Base-by-base conservation (phyloP, 2,329 filamentous ascomycete genomes). In the Nigrospora sphaerica region DNA sequence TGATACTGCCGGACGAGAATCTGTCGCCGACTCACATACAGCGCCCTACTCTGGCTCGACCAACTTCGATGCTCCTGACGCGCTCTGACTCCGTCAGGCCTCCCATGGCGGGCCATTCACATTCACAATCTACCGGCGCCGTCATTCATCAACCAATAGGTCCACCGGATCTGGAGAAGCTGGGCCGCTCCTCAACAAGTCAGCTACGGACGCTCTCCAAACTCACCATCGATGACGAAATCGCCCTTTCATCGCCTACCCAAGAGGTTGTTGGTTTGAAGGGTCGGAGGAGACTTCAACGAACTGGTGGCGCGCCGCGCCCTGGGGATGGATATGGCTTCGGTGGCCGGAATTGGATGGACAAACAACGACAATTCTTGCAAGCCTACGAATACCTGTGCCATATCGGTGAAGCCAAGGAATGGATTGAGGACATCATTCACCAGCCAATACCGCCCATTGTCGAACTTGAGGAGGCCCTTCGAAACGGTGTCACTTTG, bases 321-420 rank as follows among this genome's bases (percentile, higher is more conserved):
- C 67, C 73, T 38, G 69, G 74, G 51, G 72, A 72, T 52, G 63
- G 64, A 23, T 88, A 85, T 54, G 78, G 82, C 42, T 93, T 90
- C 85, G 81, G 88, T 52, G 83, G 84, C 17, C 81, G 87, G 42
- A 95, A 92, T 62, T 98, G 93, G 93, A 98, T 98, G 92, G 93
- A 98, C 65, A 93, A 95, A 62, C 92, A 98, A 63, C 81, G 93
- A 23, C 92, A 97, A 63, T 97, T 96, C 59, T 70, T 98, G 45
- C 88, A 95, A 65, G 93, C 93, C 7, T 98, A 98, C 62, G 93
- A 98, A 65, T 98, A 98, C 63, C 84, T 98, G 34, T 98, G 93
- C 63, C 93, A 98, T 62, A 97, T 98, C 54, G 93, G 93, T 63
- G 93, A 98, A 71, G 93, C 93, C 18, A 97, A 97, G 63, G 92